Percentiles rank a stretch among this genome's conserved stretches.
Conservation (phyloP, 768 basidiomycete genomes). For the Psilocybe azurescens region DNA sequence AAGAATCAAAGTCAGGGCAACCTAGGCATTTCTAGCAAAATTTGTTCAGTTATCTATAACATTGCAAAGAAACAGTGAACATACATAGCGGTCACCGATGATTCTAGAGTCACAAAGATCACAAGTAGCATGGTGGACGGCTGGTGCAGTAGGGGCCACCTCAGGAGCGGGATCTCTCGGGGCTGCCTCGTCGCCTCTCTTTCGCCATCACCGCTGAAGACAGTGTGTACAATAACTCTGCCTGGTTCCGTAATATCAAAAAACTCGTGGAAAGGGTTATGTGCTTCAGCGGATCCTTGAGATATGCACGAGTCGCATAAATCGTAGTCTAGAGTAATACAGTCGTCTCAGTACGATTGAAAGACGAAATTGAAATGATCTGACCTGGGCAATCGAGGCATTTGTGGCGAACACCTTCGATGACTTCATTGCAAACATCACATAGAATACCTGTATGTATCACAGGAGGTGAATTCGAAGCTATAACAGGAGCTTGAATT, state of each 20-base stretch:
- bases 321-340: slow-evolving; percentile 61
- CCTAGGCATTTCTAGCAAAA: slow-evolving; percentile 68
- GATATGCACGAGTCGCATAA: slow-evolving; percentile 65
- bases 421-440: slow-evolving; percentile 60
- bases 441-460: slow-evolving; percentile 68
- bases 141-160: slow-evolving; percentile 24
- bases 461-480: slow-evolving; percentile 28
- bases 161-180: slow-evolving; percentile 11
- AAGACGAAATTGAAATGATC: slow-evolving; percentile 16
- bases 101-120: slow-evolving; percentile 80
- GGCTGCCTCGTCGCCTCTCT: slow-evolving; percentile 18
- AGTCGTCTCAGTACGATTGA: background rate
- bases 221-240: slow-evolving; percentile 67
- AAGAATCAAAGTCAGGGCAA: slow-evolving; percentile 89
- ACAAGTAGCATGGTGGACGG: slow-evolving; percentile 71
- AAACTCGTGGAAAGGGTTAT: slow-evolving; percentile 74
- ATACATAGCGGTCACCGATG: slow-evolving; percentile 73
- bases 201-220: slow-evolving; percentile 48
- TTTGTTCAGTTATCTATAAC: slow-evolving; percentile 1
- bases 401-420: slow-evolving; percentile 77
- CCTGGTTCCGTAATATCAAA: slow-evolving; percentile 71
- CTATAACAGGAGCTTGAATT: background rate
- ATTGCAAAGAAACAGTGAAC: slow-evolving; percentile 26
- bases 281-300: slow-evolving; percentile 51
- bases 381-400: slow-evolving; percentile 78